Conservation (phyloP, 1,139 yeast genomes). For the Keqinozyma sinolaborantium region DNA sequence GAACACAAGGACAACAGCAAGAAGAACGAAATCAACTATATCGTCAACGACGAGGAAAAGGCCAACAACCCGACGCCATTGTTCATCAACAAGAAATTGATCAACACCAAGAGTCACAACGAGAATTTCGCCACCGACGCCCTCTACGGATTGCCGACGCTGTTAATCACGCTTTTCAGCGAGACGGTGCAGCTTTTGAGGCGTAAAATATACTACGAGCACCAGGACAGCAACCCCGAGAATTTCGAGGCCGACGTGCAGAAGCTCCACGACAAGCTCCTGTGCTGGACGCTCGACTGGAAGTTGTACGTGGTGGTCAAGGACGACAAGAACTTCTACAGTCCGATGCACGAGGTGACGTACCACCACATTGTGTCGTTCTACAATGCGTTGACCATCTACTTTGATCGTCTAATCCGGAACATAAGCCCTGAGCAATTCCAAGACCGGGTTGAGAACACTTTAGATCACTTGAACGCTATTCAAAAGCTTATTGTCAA, state of each 20-base stretch:
- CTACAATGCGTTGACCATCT: slow-evolving; percentile 71
- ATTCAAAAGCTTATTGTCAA: slow-evolving; percentile 55
- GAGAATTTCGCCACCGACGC: slow-evolving; percentile 76
- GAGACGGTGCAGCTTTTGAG: slow-evolving; percentile 66
- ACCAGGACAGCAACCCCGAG: slow-evolving; percentile 17
- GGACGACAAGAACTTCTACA: slow-evolving; percentile 33
- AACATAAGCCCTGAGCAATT: slow-evolving; percentile 48
- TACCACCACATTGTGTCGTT: slow-evolving; percentile 81
- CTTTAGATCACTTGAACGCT: slow-evolving; percentile 62
- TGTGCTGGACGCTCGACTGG: slow-evolving; percentile 71
- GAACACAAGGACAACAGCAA: slow-evolving; percentile 11
- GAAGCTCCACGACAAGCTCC: slow-evolving; percentile 48
- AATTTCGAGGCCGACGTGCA: slow-evolving; percentile 44
- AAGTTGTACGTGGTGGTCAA: slow-evolving; percentile 26
- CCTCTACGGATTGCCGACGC: slow-evolving; percentile 80
- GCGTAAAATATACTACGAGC: slow-evolving; percentile 52
- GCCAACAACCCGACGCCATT: slow-evolving; percentile 31
- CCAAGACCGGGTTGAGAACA: slow-evolving; percentile 58
- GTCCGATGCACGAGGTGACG: slow-evolving; percentile 68
- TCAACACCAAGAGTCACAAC: slow-evolving; percentile 42
- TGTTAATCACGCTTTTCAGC: slow-evolving; percentile 67
- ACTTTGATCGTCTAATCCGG: slow-evolving; percentile 65
- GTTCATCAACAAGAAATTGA: slow-evolving; percentile 42
- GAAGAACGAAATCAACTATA: slow-evolving; percentile 9
- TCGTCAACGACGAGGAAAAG: slow-evolving; percentile 7